Conservation (phyloP, 768 basidiomycete genomes). For the Chiua virens region DNA sequence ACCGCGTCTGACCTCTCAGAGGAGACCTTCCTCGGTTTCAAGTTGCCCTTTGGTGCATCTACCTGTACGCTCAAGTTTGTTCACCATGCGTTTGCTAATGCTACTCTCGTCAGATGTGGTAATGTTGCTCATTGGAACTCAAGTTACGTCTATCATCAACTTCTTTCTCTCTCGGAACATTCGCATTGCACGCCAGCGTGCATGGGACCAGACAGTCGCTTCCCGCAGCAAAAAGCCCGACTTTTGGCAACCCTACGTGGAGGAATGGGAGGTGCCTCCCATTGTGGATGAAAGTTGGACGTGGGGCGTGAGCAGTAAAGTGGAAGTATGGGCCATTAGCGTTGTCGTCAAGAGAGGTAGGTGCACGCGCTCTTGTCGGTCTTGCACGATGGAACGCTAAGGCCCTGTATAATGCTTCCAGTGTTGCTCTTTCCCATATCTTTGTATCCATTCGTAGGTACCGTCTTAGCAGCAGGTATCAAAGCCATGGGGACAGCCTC, state of each 20-base stretch:
- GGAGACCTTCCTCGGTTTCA: conserved; percentile 64
- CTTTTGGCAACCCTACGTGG: conserved; percentile 73
- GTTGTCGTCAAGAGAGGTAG: conserved; percentile 24
- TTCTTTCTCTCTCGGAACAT: conserved; percentile 86
- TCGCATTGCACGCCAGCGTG: conserved; percentile 72
- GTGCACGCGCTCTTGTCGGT: background rate
- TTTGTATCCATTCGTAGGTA: conserved; percentile 70
- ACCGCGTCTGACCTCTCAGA: conserved; percentile 30
- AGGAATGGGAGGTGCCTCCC: conserved; percentile 75
- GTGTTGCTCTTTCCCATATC: conserved; percentile 61
- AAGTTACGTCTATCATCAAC: conserved; percentile 72
- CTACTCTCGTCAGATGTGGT: conserved; percentile 71
- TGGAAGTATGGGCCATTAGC: conserved; percentile 15
- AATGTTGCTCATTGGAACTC: conserved; percentile 67
- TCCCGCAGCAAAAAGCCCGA: too few relatives aligned
- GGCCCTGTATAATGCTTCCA: conserved; percentile 17
- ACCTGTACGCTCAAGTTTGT: conserved; percentile 56
- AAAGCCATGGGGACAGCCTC: conserved; percentile 69
- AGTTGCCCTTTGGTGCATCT: conserved; percentile 63
- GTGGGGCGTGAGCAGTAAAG: conserved; percentile 13
- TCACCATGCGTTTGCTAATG: background rate
- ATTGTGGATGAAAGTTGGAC: conserved; percentile 30
- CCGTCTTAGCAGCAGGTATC: conserved; percentile 58
- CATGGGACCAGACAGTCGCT: conserved; percentile 77
- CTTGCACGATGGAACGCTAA: too few relatives aligned